Percentiles rank a stretch among this genome's conserved stretches.
Evolutionary conservation across 257 asterid genomes (phyloP).

Genomic region (Haberlea rhodopensis): DNA sequence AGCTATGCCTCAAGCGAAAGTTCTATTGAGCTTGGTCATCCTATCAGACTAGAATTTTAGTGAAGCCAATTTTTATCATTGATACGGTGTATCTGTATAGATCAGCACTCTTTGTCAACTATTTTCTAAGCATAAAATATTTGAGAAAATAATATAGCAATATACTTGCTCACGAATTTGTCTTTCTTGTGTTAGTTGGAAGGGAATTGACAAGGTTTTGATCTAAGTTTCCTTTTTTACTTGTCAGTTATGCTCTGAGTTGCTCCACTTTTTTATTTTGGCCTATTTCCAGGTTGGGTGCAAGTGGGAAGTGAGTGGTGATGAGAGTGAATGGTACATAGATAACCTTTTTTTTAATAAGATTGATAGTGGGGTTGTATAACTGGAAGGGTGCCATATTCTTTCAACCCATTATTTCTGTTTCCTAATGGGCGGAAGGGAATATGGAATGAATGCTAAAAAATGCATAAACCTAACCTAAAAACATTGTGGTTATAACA

Average conservation of each 20-base stretch:
- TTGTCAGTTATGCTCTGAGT: not conserved
- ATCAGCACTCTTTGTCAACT: not conserved
- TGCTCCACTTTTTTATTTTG: not conserved
- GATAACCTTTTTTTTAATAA: not conserved
- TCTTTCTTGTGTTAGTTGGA: not conserved
- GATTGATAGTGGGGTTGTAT: not conserved
- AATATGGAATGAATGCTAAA: not conserved
- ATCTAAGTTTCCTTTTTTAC: not conserved
- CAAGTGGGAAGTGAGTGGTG: not conserved
- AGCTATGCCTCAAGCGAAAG: not conserved
- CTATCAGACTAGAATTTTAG: not conserved
- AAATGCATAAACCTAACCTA: not conserved
- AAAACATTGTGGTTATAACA: not conserved
- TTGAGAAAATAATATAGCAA: not conserved
- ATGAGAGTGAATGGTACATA: not conserved
- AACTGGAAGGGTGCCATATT: not conserved
- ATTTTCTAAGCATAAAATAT: not conserved
- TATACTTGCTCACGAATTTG: not conserved
- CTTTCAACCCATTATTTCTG: not conserved
- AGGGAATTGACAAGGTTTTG: not conserved
- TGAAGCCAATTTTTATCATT: not conserved
- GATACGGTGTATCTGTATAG: not conserved
- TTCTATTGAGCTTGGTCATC: not conserved
- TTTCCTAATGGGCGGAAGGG: not conserved
- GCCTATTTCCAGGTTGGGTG: not conserved